Base-by-base conservation (phyloP, 768 basidiomycete species). In the Lactarius quietus region DNA sequence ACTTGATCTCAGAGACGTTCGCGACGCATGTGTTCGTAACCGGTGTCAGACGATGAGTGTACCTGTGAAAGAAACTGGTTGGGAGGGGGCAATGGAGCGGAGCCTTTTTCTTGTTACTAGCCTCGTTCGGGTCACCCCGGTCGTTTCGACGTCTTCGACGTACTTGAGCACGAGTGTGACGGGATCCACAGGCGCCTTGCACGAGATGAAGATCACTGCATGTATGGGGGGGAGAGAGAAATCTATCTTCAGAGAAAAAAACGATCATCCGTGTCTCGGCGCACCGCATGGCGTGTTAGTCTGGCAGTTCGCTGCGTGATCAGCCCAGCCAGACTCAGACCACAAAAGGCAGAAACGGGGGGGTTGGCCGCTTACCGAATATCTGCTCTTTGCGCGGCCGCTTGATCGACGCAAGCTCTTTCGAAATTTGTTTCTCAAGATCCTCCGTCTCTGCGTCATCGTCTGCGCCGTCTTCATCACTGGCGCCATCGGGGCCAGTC, bases 261-360 rank as follows among this genome's bases (percentile, higher is more conserved):
- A 62, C 26, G 48, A 51, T 51, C 48, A 28, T 39, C 68, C 36
- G 70, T 58, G 45, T 23, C 67, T 29, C 14, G 4, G 36, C 82
- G 41, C 73, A 93, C 92, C 85, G 63, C 92, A 94, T 51, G 86
- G 83, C 0, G 91, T 93, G 71, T 90, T 87, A 3, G 90, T 92
- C 71, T 85, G 84, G 68, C 88, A 91, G 71, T 86, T 93, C 6
- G 76, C 92, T 94, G 66, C 15, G 53, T 39, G 33, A 63, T 59
- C 33, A 53, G n/a, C 23, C 29, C n/a, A n/a, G 6, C 54, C 5
- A 20, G 12, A 28, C 20, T 70, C 18, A 66, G 66, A 23, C 26
- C 10, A 3, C 26, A 7, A 26, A 38, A 48, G 12, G 39, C 10
- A 23, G 18, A 45, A 48, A 12, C n/a, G n/a, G n/a, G 31, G 10